Evolutionary conservation across 2,329 filamentous ascomycete species (phyloP), one percentile per base, ranked within the genome.

Genomic region (Fusarium nurragi): DNA sequence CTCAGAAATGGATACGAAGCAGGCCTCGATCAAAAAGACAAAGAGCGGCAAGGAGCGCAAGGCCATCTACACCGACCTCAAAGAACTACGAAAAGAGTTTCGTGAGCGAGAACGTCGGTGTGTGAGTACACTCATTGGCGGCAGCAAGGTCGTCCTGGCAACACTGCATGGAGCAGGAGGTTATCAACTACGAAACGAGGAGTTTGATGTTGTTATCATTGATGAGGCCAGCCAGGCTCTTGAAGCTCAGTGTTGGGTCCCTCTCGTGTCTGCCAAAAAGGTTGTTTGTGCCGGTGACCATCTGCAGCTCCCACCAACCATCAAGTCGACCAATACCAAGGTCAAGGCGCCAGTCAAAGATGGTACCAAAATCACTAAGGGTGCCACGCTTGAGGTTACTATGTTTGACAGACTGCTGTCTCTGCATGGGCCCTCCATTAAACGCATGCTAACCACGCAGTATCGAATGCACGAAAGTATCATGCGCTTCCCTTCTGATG

Each of bases 401-500:
- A 83, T 99, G 26, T 99, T 99, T 76, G 94, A 98, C 76, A 86
- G 95, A 25, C 83, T 99, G 38, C 83, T 99, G 40, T 83, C 85
- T 6, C 81, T 97, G 16, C 92, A 99, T 74, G 95, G 95, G 1
- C 79, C 88, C 2, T 82, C 82, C 6, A 93, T 99, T 79, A 98
- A 98, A 80, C 85, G 91, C 48, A 97, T 98, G 92, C 86, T 99
- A 22, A 98, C 93, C 5, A 97, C 91, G 6, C 95, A 99, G 79
- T 99, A 99, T 77, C 93, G 95, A 34, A 99, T 99, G 95, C 93
- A 99, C 75, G 90, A 97, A 73, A 88, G 84, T 51, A 98, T 99
- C 71, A 98, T 98, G 94, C 85, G 88, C 8, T 99, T 97, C 72
- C 94, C 95, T 0, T 97, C 94, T 1, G 86, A 91, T 62, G 89